These are phyloP conservation scores for Fraxinus sp. DNA, from an alignment of 305 asterid species.

Conservation along the genomic window DNA sequence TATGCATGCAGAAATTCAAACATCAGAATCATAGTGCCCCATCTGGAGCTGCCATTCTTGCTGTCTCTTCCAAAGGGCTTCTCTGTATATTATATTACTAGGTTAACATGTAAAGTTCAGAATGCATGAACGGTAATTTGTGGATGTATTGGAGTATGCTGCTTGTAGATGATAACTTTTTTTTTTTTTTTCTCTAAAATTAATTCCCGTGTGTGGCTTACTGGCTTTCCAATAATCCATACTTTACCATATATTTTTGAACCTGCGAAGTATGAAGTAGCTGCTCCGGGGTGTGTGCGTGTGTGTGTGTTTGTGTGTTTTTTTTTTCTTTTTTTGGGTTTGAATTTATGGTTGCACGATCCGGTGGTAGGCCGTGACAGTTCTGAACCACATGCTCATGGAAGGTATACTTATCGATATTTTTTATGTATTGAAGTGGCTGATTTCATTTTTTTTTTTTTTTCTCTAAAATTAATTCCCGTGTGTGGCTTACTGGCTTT, in stretches of 20 bases:
- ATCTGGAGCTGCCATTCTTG: constrained; percentile 1
- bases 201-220: background rate
- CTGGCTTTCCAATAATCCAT: background rate
- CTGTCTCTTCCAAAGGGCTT: background rate
- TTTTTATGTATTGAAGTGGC: background rate
- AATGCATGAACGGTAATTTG: background rate
- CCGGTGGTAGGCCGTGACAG: no score
- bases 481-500: background rate
- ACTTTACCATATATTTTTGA: background rate
- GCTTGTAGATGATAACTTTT: background rate
- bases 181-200: background rate
- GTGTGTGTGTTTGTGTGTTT: no score
- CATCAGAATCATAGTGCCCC: constrained; percentile 19
- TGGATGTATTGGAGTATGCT: constrained; percentile 6
- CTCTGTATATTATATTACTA: background rate
- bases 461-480: background rate
- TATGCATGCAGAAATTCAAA: constrained; percentile 21
- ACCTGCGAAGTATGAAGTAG: background rate
- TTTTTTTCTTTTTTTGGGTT: background rate
- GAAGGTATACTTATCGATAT: background rate
- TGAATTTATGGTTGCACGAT: background rate
- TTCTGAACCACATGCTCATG: background rate
- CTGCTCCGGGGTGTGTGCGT: background rate
- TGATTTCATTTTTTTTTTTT: background rate
- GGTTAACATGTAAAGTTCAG: constrained; percentile 20